Base-by-base conservation (phyloP, 2,329 filamentous ascomycete genomes). In the Sporothrix pallida region DNA sequence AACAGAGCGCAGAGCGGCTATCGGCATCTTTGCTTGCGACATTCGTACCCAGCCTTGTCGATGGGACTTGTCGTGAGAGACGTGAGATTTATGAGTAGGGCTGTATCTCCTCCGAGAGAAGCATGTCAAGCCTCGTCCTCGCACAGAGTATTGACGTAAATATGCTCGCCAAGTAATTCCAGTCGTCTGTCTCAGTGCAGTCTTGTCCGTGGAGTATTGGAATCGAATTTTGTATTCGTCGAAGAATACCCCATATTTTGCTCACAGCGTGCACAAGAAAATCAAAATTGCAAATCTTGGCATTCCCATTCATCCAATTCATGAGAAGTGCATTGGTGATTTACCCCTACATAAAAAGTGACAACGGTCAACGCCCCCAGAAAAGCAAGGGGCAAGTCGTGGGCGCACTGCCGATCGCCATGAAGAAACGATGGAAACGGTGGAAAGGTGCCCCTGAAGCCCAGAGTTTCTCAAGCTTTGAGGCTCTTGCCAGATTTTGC, bases 231-330 rank as follows among this genome's bases (percentile, higher is more conserved):
- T 37, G 31, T 2, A 37, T 37, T 37, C 31, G 5, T 1, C 1
- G 2, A 37, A 2, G 31, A 37, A 37, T 37, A 37, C 31, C 31
- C 31, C 31, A 37, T 37, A 37, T 5, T 50, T 37, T 50, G 63
- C 10, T 23, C 42, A 48, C 9, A 17, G 10, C 20, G 31, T 31
- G 63, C 63, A 50, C 9, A 12, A 67, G 50, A 50, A 37, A 37
- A 37, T 37, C 62, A 67, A 50, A 50, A 67, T 67, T 67, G 63
- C 63, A 31, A 7, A 20, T 67, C 63, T 67, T 67, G 63, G 63
- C 63, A 50, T n/a, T 31, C 9, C 60, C 37, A 5, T 23, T 65
- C 46, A 44, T 42, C 8, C 37, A 20, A 23, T 23, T 46, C 42
- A 17, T 37, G 31, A 37, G 31, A 37, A 37, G 7, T 2, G 31